phyloP scores from a whole-genome alignment of 2,329 filamentous ascomycete genomes.

The Colletotrichum kahawae region DNA sequence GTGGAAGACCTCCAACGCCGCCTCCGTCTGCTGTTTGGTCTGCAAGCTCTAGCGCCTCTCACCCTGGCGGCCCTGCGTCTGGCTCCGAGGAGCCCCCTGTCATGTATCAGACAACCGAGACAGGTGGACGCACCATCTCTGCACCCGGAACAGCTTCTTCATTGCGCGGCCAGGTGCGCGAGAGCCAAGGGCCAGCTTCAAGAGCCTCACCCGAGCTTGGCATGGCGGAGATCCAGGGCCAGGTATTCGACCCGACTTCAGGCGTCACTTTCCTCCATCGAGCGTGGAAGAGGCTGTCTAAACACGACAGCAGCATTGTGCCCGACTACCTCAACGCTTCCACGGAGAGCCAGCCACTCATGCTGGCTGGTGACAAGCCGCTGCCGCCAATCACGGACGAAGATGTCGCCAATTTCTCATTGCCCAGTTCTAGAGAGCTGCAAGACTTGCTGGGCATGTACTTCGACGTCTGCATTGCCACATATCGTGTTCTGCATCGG shows the following conservation, averaged over 20 bases:
- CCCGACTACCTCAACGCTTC: conserved; percentile 26
- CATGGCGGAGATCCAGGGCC: conserved; percentile 48
- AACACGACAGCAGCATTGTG: conserved; percentile 38
- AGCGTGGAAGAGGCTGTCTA: conserved; percentile 55
- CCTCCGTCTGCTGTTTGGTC: conserved; percentile 25
- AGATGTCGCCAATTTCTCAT: conserved; percentile 34
- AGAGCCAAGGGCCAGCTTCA: conserved; percentile 20
- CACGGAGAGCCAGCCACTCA: conserved; percentile 47
- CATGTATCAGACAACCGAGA: conserved; percentile 2
- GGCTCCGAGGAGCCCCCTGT: conserved; percentile 1
- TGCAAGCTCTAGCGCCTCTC: neutral
- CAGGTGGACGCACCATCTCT: neutral
- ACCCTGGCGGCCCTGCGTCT: neutral
- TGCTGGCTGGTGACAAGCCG: conserved; percentile 56
- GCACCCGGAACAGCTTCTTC: neutral
- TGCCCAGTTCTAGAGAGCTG: conserved; percentile 41
- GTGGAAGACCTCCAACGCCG: conserved; percentile 38
- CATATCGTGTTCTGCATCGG: conserved; percentile 62
- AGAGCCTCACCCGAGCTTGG: conserved; percentile 33
- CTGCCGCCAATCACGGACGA: conserved; percentile 36
- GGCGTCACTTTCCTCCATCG: conserved; percentile 60
- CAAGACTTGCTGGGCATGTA: conserved; percentile 52
- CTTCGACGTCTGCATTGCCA: conserved; percentile 65
- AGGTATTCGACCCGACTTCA: conserved; percentile 61
- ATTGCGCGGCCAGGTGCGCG: neutral